Percentiles rank a stretch among this genome's conserved stretches.
These are phyloP conservation scores for Termitomyces sp. DNA, from an alignment of 768 basidiomycete genomes.

Conservation along the genomic window DNA sequence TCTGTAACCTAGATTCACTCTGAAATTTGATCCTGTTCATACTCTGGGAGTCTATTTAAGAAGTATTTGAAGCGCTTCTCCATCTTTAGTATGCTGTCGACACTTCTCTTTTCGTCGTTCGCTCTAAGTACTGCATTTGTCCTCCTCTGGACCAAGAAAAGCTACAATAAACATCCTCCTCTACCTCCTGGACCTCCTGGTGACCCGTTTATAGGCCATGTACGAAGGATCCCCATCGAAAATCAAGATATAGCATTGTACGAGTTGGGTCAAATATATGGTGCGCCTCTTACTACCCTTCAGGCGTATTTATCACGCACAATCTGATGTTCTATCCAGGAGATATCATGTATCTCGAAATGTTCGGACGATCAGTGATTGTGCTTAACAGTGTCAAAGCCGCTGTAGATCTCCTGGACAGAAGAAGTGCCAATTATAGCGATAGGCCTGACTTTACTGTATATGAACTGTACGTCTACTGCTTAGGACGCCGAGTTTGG, in stretches of 20 bases:
- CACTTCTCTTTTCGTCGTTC: background rate
- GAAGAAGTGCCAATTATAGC: constrained; percentile 33
- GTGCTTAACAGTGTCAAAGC: constrained; percentile 31
- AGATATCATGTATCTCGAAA: constrained; percentile 14
- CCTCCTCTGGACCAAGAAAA: background rate
- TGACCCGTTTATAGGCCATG: constrained; percentile 33
- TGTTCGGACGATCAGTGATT: constrained; percentile 19
- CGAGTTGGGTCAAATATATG: constrained; percentile 29
- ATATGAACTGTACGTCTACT: background rate
- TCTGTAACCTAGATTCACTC: too few species aligned
- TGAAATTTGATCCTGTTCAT: too few species aligned
- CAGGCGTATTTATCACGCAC: background rate
- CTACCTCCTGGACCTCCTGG: constrained; percentile 33
- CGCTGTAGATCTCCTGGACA: constrained; percentile 40
- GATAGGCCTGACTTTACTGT: constrained; percentile 21
- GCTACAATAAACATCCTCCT: background rate
- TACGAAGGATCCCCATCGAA: constrained; percentile 24
- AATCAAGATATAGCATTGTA: constrained; percentile 22
- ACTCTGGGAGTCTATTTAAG: background rate
- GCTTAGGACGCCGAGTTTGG: too few species aligned
- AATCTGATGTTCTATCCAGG: background rate
- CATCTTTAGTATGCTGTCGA: background rate
- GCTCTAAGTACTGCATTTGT: background rate
- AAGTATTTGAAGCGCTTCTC: background rate
- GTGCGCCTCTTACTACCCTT: constrained; percentile 11